Conservation (phyloP, 176 grass and related monocot species). For the Bolboschoenus planiculmis region DNA sequence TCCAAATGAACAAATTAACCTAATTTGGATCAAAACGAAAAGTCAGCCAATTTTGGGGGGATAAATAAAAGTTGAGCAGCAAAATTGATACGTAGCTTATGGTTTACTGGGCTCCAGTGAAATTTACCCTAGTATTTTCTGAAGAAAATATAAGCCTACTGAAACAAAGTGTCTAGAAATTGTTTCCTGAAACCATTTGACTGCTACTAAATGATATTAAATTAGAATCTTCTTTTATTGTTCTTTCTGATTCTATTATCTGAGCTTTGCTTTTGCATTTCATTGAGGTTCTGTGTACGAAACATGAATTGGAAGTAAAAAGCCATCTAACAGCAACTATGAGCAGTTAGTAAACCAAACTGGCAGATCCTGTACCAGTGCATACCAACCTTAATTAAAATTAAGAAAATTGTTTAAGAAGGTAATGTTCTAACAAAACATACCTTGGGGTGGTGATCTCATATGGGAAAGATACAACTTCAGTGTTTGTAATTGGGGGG, state of each 20-base stretch:
- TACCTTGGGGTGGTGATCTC: conserved; percentile 89
- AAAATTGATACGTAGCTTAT: neutral
- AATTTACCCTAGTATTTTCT: neutral
- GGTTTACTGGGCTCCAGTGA: neutral
- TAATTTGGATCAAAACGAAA: conserved; percentile 2
- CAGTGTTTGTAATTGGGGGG: conserved; percentile 54
- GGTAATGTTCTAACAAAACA: neutral
- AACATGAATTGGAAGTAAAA: neutral
- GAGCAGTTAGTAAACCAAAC: neutral
- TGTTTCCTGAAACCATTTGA: neutral
- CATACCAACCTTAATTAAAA: neutral
- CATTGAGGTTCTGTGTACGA: neutral
- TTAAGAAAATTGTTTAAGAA: neutral
- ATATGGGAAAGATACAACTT: conserved; percentile 68
- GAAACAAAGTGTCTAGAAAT: neutral
- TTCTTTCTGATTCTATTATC: neutral
- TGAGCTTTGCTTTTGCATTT: neutral
- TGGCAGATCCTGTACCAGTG: neutral
- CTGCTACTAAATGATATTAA: neutral
- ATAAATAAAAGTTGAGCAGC: neutral
- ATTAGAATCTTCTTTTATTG: neutral
- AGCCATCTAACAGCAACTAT: neutral
- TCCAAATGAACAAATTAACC: neutral
- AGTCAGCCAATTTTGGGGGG: neutral
- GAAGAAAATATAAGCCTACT: neutral